These are phyloP conservation scores for Aspergillus sp. DNA, from an alignment of 2,329 filamentous ascomycete species.

Conservation along the genomic window DNA sequence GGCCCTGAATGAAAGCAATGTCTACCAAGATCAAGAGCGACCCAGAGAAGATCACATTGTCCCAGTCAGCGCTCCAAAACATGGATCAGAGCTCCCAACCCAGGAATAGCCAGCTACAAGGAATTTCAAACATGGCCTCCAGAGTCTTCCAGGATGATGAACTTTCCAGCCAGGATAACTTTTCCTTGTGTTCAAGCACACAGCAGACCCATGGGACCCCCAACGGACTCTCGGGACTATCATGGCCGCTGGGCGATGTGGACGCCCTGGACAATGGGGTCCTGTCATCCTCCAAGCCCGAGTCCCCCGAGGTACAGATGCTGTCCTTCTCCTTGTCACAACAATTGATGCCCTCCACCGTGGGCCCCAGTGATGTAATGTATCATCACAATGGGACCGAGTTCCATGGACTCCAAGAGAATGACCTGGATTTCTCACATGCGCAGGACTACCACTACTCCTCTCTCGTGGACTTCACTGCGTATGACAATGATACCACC, in stretches of 20 bases:
- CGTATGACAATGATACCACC: slow-evolving; percentile 41
- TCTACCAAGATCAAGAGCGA: slow-evolving; percentile 38
- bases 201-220: slow-evolving; percentile 33
- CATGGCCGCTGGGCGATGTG: slow-evolving; percentile 39
- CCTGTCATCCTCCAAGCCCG: slow-evolving; percentile 34
- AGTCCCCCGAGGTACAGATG: slow-evolving; percentile 42
- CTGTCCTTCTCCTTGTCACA: slow-evolving; percentile 43
- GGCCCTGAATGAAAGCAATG: slow-evolving; percentile 31
- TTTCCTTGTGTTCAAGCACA: slow-evolving; percentile 42
- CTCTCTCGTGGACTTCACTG: slow-evolving; percentile 39
- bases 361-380: slow-evolving; percentile 39
- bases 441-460: slow-evolving; percentile 38
- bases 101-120: slow-evolving; percentile 37
- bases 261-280: slow-evolving; percentile 39
- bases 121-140: slow-evolving; percentile 39
- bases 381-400: slow-evolving; percentile 36
- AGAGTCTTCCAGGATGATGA: slow-evolving; percentile 44
- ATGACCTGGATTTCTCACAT: slow-evolving; percentile 36
- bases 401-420: slow-evolving; percentile 36
- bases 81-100: slow-evolving; percentile 34
- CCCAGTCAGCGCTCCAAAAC: slow-evolving; percentile 29
- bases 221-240: slow-evolving; percentile 37
- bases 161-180: slow-evolving; percentile 41
- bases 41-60: slow-evolving; percentile 36
- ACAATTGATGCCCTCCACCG: slow-evolving; percentile 37